phyloP scores from a whole-genome alignment of 306 rosid genomes.

The Psophocarpus tetragonolobus region DNA sequence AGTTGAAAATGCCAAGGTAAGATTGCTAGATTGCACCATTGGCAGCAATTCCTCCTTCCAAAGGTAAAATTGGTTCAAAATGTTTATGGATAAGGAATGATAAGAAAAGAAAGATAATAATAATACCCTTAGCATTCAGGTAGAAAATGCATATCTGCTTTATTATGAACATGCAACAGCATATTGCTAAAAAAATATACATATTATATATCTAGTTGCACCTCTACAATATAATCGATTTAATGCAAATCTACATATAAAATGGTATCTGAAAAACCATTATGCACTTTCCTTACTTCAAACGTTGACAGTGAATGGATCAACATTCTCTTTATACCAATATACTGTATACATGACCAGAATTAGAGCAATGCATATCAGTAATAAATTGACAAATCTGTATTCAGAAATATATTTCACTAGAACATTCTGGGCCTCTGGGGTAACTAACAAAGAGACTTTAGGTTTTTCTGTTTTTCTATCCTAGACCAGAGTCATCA shows the following conservation, averaged over 20 bases:
- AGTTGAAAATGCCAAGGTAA: conserved; percentile 82
- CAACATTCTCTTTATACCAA: not conserved
- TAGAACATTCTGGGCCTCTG: not conserved
- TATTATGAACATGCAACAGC: conserved; percentile 18
- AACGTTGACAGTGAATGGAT: not conserved
- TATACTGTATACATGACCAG: not conserved
- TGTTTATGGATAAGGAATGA: not conserved
- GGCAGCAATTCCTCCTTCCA: conserved; percentile 88
- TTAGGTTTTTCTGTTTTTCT: not conserved
- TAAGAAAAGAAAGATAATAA: not conserved
- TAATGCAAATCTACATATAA: conserved; percentile 8
- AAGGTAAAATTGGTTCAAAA: conserved; percentile 37
- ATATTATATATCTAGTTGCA: not conserved
- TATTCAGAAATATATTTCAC: not conserved
- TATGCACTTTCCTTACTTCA: not conserved
- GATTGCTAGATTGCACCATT: conserved; percentile 76
- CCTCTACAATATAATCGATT: not conserved
- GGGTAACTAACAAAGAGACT: too few species aligned
- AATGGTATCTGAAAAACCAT: conserved; percentile 2
- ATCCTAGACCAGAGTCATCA: not conserved
- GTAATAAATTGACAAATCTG: not conserved
- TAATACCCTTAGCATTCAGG: not conserved
- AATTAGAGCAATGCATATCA: not conserved
- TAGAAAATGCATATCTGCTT: conserved; percentile 12
- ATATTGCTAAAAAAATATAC: conserved; percentile 12